A percentile compares a stretch with the other conserved stretches of the same genome.
phyloP scores from a whole-genome alignment of 345 rosid genomes.

The Chamaenerion angustifolium region DNA sequence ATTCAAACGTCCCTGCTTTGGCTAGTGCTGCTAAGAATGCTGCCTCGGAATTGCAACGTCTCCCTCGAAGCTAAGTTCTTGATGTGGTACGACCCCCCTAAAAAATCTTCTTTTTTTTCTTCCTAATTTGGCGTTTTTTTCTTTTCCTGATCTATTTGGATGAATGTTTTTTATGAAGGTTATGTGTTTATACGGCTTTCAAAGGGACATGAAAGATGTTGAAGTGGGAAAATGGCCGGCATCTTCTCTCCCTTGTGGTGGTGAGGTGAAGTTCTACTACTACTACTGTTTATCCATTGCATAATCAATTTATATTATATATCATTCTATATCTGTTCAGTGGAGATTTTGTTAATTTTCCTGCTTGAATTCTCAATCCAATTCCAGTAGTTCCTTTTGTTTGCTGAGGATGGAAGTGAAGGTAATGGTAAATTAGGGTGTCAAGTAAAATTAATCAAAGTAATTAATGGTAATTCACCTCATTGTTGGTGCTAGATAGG shows the following conservation, averaged over 20 bases:
- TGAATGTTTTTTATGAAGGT: neutral
- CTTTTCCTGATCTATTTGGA: no score
- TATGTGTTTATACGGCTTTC: neutral
- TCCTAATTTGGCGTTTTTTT: neutral
- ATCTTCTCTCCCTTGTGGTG: neutral
- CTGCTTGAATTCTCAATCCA: no score
- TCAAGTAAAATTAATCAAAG: no score
- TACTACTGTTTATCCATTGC: no score
- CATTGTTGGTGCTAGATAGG: no score
- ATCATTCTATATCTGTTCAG: no score
- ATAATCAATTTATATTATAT: no score
- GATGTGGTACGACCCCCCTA: neutral
- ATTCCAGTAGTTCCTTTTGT: no score
- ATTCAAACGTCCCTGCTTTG: conserved; percentile 34
- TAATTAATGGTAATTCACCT: no score
- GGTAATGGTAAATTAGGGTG: no score
- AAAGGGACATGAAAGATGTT: neutral
- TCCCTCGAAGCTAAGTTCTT: conserved; percentile 42
- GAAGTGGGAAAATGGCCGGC: neutral
- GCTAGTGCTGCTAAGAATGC: conserved; percentile 45
- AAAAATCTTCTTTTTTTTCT: neutral
- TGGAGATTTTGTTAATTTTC: no score
- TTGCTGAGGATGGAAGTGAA: no score
- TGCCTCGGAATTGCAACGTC: conserved; percentile 52
- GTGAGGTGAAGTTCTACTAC: neutral